phyloP scores from a whole-genome alignment of 78 protist species.

The Trichosphaerium sp. region DNA sequence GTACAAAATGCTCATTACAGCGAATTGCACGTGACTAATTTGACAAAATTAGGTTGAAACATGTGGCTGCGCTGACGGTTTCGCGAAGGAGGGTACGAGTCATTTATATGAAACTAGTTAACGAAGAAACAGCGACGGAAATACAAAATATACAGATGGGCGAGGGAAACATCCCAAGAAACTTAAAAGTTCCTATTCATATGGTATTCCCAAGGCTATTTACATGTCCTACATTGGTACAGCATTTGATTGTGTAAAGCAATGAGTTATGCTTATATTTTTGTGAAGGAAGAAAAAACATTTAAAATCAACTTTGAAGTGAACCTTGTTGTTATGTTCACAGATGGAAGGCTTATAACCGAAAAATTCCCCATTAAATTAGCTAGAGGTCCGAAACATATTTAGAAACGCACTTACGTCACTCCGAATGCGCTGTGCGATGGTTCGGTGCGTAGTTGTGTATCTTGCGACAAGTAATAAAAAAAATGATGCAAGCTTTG shows the following conservation, averaged over 20 bases:
- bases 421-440: no score
- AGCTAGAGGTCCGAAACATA: no score
- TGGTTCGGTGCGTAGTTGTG: no score
- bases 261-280: slow-evolving; percentile 6
- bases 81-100: slow-evolving; percentile 27
- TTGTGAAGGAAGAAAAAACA: neutral
- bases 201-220: slow-evolving; percentile 90
- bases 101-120: no score
- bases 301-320: slow-evolving; percentile 52
- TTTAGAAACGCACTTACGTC: no score
- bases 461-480: no score
- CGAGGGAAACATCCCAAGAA: slow-evolving; percentile 72
- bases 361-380: slow-evolving; percentile 84
- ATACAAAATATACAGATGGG: slow-evolving; percentile 57
- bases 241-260: slow-evolving; percentile 55
- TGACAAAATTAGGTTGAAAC: no score
- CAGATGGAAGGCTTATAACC: slow-evolving; percentile 60
- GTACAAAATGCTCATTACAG: no score
- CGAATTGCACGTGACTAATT: no score
- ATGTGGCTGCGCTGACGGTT: slow-evolving; percentile 57
- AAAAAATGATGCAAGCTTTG: no score
- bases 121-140: slow-evolving; percentile 23
- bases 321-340: slow-evolving; percentile 66
- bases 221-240: slow-evolving; percentile 62
- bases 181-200: slow-evolving; percentile 58